Base-by-base conservation (phyloP, 768 basidiomycete species). In the Chalciporus piperatus region DNA sequence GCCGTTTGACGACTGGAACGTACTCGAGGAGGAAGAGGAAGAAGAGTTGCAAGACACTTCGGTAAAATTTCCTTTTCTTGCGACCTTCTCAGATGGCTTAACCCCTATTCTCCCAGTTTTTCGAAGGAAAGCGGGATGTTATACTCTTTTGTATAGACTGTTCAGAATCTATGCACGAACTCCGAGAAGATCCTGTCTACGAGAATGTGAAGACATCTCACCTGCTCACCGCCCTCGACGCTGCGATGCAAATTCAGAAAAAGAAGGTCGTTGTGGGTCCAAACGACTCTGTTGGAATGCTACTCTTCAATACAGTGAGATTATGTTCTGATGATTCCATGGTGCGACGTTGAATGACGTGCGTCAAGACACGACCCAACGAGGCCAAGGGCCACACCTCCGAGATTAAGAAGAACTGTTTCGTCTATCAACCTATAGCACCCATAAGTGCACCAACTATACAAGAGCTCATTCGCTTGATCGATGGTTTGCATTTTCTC, bases 71-170 rank as follows among this genome's bases (percentile, higher is more conserved):
- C 50, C 71, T 68, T 35, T 32, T 19, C 7, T 32, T 38, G 35
- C 27, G 6, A 12, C 38, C 32, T 40, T 41, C 22, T 9, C 11
- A 54, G 19, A 14, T 20, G 27, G 6, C 39, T 41, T 49, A 55
- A 52, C 55, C 52, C 54, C 60, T 59, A 56, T 63, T 22, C 30
- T 23, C 13, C 51, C 30, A 89, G 88, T 76, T 76, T 52, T 79
- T 81, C 55, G 89, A 91, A 55, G 82, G 82, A 46, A 84, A 85
- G 57, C 81, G 81, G 54, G 93, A 98, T 60, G 89, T 93, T 28
- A 87, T 96, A 41, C 71, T 98, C n/a, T 97, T 98, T 72, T 90
- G 89, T 67, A 92, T 99, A 51, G 95, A 99, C 69, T 92, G 91
- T 55, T 96, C 95, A 0, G 75, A 81, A 48, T 90, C 92, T 11